phyloP scores from a whole-genome alignment of 1,284 basidiomycete genomes.

The Cutaneotrichosporon daszewskae region DNA sequence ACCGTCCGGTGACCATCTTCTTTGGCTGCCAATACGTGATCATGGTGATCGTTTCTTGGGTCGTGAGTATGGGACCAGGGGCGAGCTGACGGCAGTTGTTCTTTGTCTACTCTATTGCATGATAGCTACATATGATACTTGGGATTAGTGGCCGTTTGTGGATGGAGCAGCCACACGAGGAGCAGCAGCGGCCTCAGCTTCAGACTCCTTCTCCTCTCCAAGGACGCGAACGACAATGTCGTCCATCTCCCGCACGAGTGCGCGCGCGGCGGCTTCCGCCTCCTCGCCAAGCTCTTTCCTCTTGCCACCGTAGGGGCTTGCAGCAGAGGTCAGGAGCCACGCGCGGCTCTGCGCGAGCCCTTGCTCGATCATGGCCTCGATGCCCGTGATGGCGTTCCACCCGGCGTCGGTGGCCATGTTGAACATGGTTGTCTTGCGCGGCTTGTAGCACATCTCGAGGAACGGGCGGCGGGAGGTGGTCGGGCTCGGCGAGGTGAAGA shows the following conservation, averaged over 20 bases:
- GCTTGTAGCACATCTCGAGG: conserved; percentile 46
- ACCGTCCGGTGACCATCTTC: conserved; percentile 7
- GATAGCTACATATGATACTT: no score
- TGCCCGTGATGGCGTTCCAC: conserved; percentile 33
- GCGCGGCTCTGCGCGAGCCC: conserved; percentile 36
- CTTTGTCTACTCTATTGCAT: conserved; percentile 55
- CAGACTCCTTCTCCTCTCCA: no score
- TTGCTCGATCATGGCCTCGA: conserved; percentile 46
- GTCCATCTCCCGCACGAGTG: no score
- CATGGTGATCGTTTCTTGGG: conserved; percentile 18
- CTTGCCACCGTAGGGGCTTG: no score
- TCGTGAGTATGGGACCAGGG: conserved; percentile 4
- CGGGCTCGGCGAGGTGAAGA: conserved; percentile 4
- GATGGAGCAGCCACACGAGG: no score
- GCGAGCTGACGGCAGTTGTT: conserved; percentile 4
- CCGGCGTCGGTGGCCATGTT: conserved; percentile 21
- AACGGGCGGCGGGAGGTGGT: conserved; percentile 22
- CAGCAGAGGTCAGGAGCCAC: no score
- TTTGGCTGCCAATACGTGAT: conserved; percentile 9
- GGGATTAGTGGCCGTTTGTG: no score
- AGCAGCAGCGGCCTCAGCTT: no score
- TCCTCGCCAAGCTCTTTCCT: no score
- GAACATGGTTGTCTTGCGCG: conserved; percentile 37
- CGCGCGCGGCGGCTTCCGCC: no score
- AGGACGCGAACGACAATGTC: no score